Evolutionary conservation across 2,329 filamentous ascomycete species (phyloP).

Genomic region (Lithohypha guttulata): DNA sequence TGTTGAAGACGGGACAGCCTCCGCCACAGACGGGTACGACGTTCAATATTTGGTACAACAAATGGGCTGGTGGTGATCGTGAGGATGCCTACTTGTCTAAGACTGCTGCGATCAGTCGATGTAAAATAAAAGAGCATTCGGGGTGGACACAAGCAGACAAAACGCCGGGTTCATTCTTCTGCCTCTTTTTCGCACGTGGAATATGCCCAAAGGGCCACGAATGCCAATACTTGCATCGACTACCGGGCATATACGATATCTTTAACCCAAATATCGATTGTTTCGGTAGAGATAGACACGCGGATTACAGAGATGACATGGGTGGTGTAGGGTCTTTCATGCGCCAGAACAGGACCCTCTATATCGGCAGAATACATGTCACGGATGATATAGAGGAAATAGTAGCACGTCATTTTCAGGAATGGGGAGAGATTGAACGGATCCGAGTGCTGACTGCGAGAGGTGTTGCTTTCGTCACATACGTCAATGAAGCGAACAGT

Average conservation of each 20-base stretch:
- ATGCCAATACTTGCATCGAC: slow-evolving; percentile 84
- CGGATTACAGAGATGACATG: slow-evolving; percentile 94
- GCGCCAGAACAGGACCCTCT: slow-evolving; percentile 86
- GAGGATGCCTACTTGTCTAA: slow-evolving; percentile 85
- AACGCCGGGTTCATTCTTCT: slow-evolving; percentile 76
- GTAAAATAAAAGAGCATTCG: slow-evolving; percentile 69
- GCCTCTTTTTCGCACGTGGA: slow-evolving; percentile 80
- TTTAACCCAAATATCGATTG: slow-evolving; percentile 93
- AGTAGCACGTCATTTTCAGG: slow-evolving; percentile 85
- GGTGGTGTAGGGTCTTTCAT: slow-evolving; percentile 90
- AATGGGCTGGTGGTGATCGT: slow-evolving; percentile 90
- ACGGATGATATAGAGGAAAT: slow-evolving; percentile 96
- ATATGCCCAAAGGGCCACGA: slow-evolving; percentile 76
- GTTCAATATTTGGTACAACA: slow-evolving; percentile 99
- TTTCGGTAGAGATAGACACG: slow-evolving; percentile 86
- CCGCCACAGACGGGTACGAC: slow-evolving; percentile 79
- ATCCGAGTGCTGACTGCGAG: slow-evolving; percentile 76
- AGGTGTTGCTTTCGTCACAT: slow-evolving; percentile 92
- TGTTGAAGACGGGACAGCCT: slow-evolving; percentile 71
- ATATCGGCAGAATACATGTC: slow-evolving; percentile 87
- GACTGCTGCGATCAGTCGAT: slow-evolving; percentile 70
- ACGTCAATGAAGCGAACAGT: slow-evolving; percentile 77
- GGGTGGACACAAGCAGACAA: slow-evolving; percentile 71
- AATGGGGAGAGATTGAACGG: slow-evolving; percentile 90
- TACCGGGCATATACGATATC: slow-evolving; percentile 76